Evolutionary conservation across 495 filamentous ascomycete genomes (phyloP).

Genomic region (Rusavskia elegans): DNA sequence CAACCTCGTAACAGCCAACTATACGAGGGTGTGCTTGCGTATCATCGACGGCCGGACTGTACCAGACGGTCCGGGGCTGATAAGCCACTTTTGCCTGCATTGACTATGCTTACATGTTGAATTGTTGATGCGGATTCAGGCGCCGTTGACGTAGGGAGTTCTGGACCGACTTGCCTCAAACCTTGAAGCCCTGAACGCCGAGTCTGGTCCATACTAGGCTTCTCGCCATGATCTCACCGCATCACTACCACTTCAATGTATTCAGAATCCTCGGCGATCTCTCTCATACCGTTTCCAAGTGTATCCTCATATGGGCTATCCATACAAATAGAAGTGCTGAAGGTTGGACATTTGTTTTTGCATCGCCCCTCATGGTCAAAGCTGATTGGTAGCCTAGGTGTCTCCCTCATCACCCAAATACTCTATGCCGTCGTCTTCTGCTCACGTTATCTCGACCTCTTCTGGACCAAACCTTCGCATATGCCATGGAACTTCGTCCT

Average conservation of each 20-base stretch:
- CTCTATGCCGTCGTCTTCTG: slow-evolving; percentile 63
- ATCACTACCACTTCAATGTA: slow-evolving; percentile 33
- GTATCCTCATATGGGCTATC: slow-evolving; percentile 81
- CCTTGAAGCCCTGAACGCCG: too few relatives aligned
- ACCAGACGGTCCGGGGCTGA: too few relatives aligned
- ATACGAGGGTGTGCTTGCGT: too few relatives aligned
- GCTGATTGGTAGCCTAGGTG: slow-evolving; percentile 31
- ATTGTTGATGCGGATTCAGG: too few relatives aligned
- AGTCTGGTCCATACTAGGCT: too few relatives aligned
- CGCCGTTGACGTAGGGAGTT: too few relatives aligned
- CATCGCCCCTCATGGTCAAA: slow-evolving; percentile 1
- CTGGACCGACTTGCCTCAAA: too few relatives aligned
- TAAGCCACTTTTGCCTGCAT: too few relatives aligned
- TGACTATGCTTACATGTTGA: too few relatives aligned
- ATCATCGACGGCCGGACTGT: too few relatives aligned
- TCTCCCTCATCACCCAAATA: slow-evolving; percentile 86
- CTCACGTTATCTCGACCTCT: slow-evolving; percentile 75
- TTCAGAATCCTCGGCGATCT: slow-evolving; percentile 73
- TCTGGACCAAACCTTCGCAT: slow-evolving; percentile 24
- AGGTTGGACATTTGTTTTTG: slow-evolving; percentile 31
- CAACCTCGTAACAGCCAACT: too few relatives aligned
- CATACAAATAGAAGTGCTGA: slow-evolving; percentile 78
- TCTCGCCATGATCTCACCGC: too few relatives aligned
- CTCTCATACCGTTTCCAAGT: slow-evolving; percentile 70
- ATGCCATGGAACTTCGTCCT: slow-evolving; percentile 48